Conservation (phyloP, 2,329 filamentous ascomycete genomes). For the Alternaria novae-zelandiae region DNA sequence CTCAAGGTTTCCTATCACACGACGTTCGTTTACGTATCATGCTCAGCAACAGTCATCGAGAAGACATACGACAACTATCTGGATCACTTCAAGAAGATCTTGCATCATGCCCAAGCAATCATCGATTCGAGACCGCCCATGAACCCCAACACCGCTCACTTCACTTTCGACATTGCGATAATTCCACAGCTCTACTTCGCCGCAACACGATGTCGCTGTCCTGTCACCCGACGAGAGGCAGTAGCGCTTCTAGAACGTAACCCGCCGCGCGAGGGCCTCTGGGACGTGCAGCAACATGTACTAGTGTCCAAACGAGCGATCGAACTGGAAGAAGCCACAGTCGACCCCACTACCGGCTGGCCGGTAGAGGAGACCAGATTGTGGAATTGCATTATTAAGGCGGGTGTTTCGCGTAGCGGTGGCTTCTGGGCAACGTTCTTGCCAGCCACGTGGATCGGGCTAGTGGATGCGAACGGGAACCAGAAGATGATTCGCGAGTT, state of each 20-base stretch:
- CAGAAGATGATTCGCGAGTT: slow-evolving; percentile 17
- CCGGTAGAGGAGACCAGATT: slow-evolving; percentile 20
- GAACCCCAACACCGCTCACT: slow-evolving; percentile 16
- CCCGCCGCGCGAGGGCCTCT: slow-evolving; percentile 29
- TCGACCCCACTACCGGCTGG: slow-evolving; percentile 28
- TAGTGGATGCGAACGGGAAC: slow-evolving; percentile 3
- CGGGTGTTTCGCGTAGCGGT: too few relatives aligned
- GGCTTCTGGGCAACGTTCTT: slow-evolving; percentile 21
- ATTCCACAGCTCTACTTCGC: slow-evolving; percentile 20
- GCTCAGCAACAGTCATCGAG: slow-evolving; percentile 14
- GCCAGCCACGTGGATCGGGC: not conserved
- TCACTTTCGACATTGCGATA: slow-evolving; percentile 28
- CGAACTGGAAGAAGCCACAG: slow-evolving; percentile 28
- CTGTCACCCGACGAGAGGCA: slow-evolving; percentile 27
- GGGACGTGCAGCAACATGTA: slow-evolving; percentile 27
- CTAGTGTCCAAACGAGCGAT: slow-evolving; percentile 22
- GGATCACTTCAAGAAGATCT: slow-evolving; percentile 20
- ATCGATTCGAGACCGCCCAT: slow-evolving; percentile 18
- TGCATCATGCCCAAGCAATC: slow-evolving; percentile 23
- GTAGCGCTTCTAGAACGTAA: slow-evolving; percentile 24
- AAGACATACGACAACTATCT: slow-evolving; percentile 23
- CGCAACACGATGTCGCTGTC: slow-evolving; percentile 28
- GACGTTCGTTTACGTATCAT: slow-evolving; percentile 14
- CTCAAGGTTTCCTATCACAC: slow-evolving; percentile 23
- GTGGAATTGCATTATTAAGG: slow-evolving; percentile 22